Evolutionary conservation across 2,329 filamentous ascomycete genomes (phyloP).

Genomic region (Ceratocystis destructans): DNA sequence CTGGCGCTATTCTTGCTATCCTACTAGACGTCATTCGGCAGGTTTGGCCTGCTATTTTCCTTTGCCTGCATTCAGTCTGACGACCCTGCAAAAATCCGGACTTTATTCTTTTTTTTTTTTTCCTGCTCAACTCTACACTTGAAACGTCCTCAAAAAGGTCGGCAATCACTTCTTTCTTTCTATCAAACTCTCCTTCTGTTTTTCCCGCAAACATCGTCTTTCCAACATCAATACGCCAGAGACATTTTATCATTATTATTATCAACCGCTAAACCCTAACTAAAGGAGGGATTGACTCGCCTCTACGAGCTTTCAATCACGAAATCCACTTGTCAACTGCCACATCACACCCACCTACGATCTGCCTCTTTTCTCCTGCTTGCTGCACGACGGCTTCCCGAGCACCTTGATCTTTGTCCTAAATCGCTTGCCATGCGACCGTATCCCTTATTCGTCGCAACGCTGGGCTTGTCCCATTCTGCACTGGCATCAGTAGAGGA

Average conservation of each 20-base stretch:
- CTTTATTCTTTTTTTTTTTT: not conserved
- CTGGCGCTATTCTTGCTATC: no score
- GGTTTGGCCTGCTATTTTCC: no score
- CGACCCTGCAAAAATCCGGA: no score
- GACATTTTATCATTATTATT: not conserved
- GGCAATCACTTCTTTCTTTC: not conserved
- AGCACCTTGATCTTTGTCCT: no score
- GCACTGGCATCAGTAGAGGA: not conserved
- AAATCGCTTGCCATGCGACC: not conserved
- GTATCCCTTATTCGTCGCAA: not conserved
- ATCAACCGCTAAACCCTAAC: not conserved
- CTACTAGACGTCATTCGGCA: no score
- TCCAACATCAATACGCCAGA: not conserved
- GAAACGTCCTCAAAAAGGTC: not conserved
- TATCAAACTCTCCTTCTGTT: not conserved
- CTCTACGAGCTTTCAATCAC: not conserved
- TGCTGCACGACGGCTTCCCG: no score
- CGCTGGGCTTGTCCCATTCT: constrained; percentile 3
- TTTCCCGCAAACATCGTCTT: not conserved
- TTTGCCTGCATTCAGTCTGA: no score
- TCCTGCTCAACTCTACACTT: not conserved
- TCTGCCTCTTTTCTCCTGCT: no score
- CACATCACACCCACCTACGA: not conserved
- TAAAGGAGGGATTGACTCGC: not conserved
- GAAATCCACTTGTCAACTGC: not conserved